These are phyloP conservation scores for Myriosclerotinia curreyana DNA, from an alignment of 2,329 filamentous ascomycete species.

Conservation along the genomic window DNA sequence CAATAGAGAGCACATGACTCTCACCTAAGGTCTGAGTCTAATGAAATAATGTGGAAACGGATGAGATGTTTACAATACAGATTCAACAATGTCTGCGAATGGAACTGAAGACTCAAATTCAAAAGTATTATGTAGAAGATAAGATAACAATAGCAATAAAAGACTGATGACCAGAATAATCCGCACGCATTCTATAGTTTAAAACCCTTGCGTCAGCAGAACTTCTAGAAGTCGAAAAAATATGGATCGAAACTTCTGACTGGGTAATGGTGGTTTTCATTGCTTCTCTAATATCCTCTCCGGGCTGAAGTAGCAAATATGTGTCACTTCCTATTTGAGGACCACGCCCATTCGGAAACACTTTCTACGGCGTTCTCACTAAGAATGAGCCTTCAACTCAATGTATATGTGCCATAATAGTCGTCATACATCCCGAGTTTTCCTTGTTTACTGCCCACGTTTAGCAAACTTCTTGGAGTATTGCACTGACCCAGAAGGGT, in stretches of 20 bases:
- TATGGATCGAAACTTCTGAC: neutral
- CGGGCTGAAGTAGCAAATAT: neutral
- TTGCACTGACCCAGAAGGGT: neutral
- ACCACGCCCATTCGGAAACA: neutral
- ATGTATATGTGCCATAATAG: neutral
- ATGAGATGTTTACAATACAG: neutral
- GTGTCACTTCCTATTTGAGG: neutral
- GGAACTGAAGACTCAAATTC: no score
- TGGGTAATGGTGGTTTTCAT: neutral
- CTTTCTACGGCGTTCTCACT: neutral
- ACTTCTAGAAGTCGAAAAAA: neutral
- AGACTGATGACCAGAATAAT: no score
- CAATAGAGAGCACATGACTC: no score
- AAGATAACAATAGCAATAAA: neutral
- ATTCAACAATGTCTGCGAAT: neutral
- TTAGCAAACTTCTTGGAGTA: neutral
- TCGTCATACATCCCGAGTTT: neutral
- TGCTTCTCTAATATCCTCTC: neutral
- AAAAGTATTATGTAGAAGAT: neutral
- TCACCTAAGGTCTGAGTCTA: neutral
- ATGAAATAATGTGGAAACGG: neutral
- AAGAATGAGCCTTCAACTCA: neutral
- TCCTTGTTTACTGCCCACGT: neutral
- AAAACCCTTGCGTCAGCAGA: neutral
- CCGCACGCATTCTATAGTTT: no score